Base-by-base conservation (phyloP, 2,329 filamentous ascomycete genomes). In the Nemania diffusa region DNA sequence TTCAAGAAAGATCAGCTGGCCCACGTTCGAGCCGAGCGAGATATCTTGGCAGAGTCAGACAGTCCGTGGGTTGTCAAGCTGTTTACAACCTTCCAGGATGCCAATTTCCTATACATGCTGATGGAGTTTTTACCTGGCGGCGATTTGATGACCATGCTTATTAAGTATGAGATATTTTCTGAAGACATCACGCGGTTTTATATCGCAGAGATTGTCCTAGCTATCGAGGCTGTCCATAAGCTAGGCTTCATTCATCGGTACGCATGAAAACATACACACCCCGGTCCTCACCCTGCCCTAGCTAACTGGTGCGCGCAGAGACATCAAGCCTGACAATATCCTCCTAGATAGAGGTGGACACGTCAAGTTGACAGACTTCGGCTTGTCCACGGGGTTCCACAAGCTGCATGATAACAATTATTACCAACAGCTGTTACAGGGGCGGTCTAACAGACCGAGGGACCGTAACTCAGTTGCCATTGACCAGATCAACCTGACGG, bases 111-210 rank as follows among this genome's bases (percentile, higher is more conserved):
- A 40, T 99, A 99, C 84, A 96, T 99, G 91, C 86, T 99, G 69
- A 99, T 99, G 96, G 96, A 99, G 82, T 99, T 98, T 82, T 87
- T 99, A 80, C 96, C 96, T 7, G 96, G 96, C 80, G 96, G 96
- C 80, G 96, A 99, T 83, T 81, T 99, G 79, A 99, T 99, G 96
- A 99, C 96, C 3, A 99, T 99, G 96, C 86, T 99, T 73, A 99
- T 99, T 84, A 99, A 98, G 86, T 99, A 99, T 78, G 96, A 99
- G 80, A 97, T 99, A 79, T 99, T 99, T 80, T 97, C 94, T 0
- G 95, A 98, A 80, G 96, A 99, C 73, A 98, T 99, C 73, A 99
- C 96, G 32, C 90, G 96, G 20, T 99, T 99, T 82, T 99, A 99
- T 82, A 99, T 99, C 88, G 96, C 96, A 26, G 95, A 99, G 80